Evolutionary conservation across 23 red algal species (phyloP), one percentile per base, ranked within the genome.

Genomic region (Agarophyton chilense): DNA sequence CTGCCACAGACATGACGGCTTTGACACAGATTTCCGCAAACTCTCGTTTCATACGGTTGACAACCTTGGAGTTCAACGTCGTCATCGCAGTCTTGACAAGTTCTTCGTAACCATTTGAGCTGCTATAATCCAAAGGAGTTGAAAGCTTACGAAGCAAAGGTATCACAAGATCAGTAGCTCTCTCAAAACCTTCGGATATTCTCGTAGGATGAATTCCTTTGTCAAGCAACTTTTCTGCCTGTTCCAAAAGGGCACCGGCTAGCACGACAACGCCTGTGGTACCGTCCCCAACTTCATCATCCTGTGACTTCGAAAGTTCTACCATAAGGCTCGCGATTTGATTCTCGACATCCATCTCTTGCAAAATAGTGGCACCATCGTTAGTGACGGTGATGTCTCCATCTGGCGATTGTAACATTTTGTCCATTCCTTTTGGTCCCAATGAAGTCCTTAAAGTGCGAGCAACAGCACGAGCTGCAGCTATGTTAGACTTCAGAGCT

Each of bases 371-470:
- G 16, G 97, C 97, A 40, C 97, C 97, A 67, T 99, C 97, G 80
- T 99, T 99, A 28, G 93, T 99, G 50, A 99, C 88, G 26, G 97
- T 99, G n/a, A 99, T 89, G 73, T 99, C 97, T 14, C 97, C 97
- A 85, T 99, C 97, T 4, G 91, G 89, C 17, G 91, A 95, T 72
- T 95, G 93, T 19, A 99, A 63, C 97, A 99, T 95, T 75, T 99
- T 99, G 72, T 99, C 97, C 97, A 95, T 95, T 47, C 97, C 97
- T 68, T 93, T 96, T 6, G 97, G 97, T 29, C 97, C 97, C 58
- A 99, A 78, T 35, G 97, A 99, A 22, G 89, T 96, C 29, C 93
- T 87, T 16, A 99, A 45, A 6, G 97, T 95, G 11, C 97, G 90
- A 62, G 97, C 83, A 10, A 99, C 91, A 45, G 97, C 50, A 26